Base-by-base conservation (phyloP, 169 alveolate genomes). In the Theileria luwenshuni region DNA sequence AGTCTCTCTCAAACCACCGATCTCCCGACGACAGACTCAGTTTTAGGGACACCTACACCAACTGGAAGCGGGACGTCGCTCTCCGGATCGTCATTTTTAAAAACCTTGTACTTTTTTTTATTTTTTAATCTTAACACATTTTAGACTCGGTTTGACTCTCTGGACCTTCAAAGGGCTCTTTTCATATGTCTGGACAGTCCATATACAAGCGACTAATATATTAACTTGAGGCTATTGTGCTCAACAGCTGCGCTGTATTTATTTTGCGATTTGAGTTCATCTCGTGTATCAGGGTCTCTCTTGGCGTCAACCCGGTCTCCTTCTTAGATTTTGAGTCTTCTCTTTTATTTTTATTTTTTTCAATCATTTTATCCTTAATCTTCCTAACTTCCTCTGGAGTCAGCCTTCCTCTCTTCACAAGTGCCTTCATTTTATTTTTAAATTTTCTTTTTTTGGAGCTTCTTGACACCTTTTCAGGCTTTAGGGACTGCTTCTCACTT, bases 111-210 rank as follows among this genome's bases (percentile, higher is more conserved):
- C 0, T 15, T 19, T 5, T 15, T n/a, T 15, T 3, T 8, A 1
- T 10, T 0, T 1, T 3, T 33, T 19, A 30, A 79, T 33, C 30
- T 6, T 15, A 3, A 2, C 25, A 10, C 21, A 21, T 43, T 38
- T 17, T 69, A 79, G 86, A 59, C 64, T 0, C 12, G 70, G 7
- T 61, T 74, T 32, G 86, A 79, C 52, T 27, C 77, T 12, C 64
- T 47, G 7, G 86, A 79, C 23, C 76, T 79, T 0, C 89, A 81
- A 33, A 21, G 89, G 25, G 69, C 74, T 6, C 49, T 72, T 43
- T 63, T 69, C 67, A 63, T 81, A 33, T 73, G 84, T 83, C 67
- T 81, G 51, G 89, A 81, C 61, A 58, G 81, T 60, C 86, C 86
- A 0, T 79, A 71, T 15, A 30, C 23, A 15, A 38, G 5, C 10